phyloP scores from a whole-genome alignment of 2,329 filamentous ascomycete genomes.

The Aspergillus udagawae region DNA sequence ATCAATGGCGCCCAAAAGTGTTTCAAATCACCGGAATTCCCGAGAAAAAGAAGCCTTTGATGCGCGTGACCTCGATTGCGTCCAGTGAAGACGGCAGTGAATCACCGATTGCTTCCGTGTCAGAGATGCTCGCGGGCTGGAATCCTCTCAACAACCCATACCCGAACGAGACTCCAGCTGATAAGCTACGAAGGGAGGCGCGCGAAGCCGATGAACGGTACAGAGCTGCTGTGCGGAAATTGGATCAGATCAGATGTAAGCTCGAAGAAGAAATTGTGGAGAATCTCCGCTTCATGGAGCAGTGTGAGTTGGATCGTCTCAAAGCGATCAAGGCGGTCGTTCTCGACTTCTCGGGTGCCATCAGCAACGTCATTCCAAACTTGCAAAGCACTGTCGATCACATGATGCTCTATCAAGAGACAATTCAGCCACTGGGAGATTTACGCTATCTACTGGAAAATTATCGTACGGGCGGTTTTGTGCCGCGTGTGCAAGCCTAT shows the following conservation, averaged over 20 bases:
- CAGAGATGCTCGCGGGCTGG: conserved; percentile 88
- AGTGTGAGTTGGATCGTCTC: conserved; percentile 89
- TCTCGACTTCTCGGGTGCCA: conserved; percentile 92
- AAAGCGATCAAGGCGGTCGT: conserved; percentile 99
- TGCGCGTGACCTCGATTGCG: conserved; percentile 70
- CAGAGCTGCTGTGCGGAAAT: conserved; percentile 76
- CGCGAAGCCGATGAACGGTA: conserved; percentile 90
- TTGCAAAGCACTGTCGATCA: conserved; percentile 94
- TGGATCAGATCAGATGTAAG: conserved; percentile 87
- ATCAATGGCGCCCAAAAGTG: conserved; percentile 91
- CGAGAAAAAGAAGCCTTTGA: conserved; percentile 74
- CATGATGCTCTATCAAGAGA: conserved; percentile 99
- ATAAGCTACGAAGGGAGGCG: conserved; percentile 83
- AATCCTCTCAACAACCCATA: conserved; percentile 85
- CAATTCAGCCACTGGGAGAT: conserved; percentile 88
- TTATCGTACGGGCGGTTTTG: conserved; percentile 90
- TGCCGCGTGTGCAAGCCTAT: conserved; percentile 85
- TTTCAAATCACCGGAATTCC: conserved; percentile 85
- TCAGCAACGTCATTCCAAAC: conserved; percentile 96
- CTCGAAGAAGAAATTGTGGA: conserved; percentile 93
- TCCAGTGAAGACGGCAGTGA: conserved; percentile 61
- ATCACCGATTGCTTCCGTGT: conserved; percentile 77
- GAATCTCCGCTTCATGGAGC: conserved; percentile 92
- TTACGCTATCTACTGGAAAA: conserved; percentile 92
- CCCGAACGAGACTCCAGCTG: conserved; percentile 87